These are phyloP conservation scores for Fomitopsis pulvina DNA, from an alignment of 768 basidiomycete species.

Conservation along the genomic window DNA sequence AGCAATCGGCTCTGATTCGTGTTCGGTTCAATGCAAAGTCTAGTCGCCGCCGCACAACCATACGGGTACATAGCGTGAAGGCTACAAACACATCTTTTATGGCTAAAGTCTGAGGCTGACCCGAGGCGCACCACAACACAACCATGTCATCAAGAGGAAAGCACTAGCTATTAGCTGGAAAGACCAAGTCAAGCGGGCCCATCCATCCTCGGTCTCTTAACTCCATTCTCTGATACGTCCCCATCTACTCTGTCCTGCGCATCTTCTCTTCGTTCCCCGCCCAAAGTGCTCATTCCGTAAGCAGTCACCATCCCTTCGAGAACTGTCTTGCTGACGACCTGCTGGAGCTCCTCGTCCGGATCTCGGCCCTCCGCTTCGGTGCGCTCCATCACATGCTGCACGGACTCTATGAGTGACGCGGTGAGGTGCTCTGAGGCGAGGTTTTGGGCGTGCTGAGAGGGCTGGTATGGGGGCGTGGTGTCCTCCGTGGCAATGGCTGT, in stretches of 20 bases:
- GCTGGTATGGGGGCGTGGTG: constrained; percentile 20
- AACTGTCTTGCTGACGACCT: constrained; percentile 58
- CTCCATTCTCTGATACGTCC: no score
- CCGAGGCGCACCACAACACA: no score
- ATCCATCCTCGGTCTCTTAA: constrained; percentile 22
- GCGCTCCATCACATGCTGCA: constrained; percentile 61
- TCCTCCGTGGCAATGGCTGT: constrained; percentile 8
- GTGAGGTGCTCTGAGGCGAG: constrained; percentile 65
- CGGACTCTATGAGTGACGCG: constrained; percentile 54
- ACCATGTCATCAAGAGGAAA: no score
- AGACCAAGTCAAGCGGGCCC: constrained; percentile 3
- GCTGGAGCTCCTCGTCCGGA: constrained; percentile 59
- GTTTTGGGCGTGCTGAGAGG: constrained; percentile 66
- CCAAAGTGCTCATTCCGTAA: constrained; percentile 38
- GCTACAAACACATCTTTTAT: no score
- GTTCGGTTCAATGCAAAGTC: no score
- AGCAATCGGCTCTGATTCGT: no score
- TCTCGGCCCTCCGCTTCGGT: constrained; percentile 51
- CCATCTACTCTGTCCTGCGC: constrained; percentile 17
- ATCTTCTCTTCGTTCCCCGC: constrained; percentile 9
- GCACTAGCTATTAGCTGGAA: background rate
- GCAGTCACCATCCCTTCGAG: constrained; percentile 61
- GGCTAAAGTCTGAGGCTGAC: no score
- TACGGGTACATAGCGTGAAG: no score
- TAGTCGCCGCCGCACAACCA: no score